These are phyloP conservation scores for Aspergillus quadrilineatus DNA, from an alignment of 2,329 filamentous ascomycete genomes.

Conservation along the genomic window DNA sequence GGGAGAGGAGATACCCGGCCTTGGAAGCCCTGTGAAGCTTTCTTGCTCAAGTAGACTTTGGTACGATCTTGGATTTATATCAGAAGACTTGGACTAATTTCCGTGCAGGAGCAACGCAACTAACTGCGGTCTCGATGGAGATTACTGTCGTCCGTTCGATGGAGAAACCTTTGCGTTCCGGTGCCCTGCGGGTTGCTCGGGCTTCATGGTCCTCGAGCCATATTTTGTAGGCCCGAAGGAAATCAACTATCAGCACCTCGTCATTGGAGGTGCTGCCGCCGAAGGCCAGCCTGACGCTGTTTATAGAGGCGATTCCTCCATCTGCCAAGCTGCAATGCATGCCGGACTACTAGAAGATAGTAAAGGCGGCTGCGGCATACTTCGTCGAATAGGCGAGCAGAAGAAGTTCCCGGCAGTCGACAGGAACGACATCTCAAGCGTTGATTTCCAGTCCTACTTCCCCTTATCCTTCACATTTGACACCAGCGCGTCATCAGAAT, in stretches of 20 bases:
- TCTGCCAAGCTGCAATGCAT: constrained; percentile 61
- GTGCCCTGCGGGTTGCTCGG: constrained; percentile 58
- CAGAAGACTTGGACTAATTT: constrained; percentile 28
- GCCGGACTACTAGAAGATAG: constrained; percentile 56
- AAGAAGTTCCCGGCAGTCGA: constrained; percentile 46
- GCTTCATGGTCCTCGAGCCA: constrained; percentile 53
- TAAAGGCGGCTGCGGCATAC: constrained; percentile 57
- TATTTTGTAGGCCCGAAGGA: constrained; percentile 58
- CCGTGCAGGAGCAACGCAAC: constrained; percentile 34
- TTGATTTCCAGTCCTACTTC: constrained; percentile 57
- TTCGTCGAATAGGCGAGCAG: constrained; percentile 54
- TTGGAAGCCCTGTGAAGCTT: constrained; percentile 36
- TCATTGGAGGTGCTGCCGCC: constrained; percentile 54
- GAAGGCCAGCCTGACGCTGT: constrained; percentile 39
- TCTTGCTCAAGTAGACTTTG: constrained; percentile 36
- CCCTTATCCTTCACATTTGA: constrained; percentile 58
- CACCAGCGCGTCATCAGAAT: constrained; percentile 29
- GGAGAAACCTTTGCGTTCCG: constrained; percentile 56
- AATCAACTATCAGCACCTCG: constrained; percentile 54
- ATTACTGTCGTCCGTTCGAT: constrained; percentile 57
- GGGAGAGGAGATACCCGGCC: constrained; percentile 31
- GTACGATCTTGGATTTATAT: constrained; percentile 35
- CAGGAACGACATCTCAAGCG: constrained; percentile 53
- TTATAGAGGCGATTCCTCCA: constrained; percentile 62
- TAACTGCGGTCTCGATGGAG: constrained; percentile 57